A percentile compares a stretch with the other conserved stretches of the same genome.
Conservation (phyloP, 78 protist genomes). For the Trichosphaerium sp. region DNA sequence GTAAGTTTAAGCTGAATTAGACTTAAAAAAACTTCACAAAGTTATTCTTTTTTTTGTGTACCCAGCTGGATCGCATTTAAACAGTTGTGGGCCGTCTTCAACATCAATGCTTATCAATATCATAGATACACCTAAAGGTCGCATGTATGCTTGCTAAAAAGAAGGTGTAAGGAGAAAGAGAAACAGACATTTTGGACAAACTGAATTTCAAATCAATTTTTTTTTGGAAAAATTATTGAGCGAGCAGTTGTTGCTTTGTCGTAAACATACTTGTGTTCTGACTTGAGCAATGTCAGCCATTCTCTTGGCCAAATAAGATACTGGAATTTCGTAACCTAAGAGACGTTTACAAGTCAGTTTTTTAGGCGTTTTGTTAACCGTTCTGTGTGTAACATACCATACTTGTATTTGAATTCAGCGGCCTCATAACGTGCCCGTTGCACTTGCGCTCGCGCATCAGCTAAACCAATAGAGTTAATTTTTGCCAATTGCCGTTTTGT, state of each 20-base stretch:
- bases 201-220: too few species aligned
- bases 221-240: too few species aligned
- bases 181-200: too few species aligned
- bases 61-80: conserved; percentile 91
- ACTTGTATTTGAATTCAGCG: conserved; percentile 70
- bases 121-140: conserved; percentile 85
- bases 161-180: conserved; percentile 79
- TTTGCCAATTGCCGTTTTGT: too few species aligned
- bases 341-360: too few species aligned
- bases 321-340: conserved; percentile 76
- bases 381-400: too few species aligned
- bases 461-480: conserved; percentile 22
- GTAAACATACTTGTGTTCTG: background rate
- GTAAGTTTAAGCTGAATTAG: too few species aligned
- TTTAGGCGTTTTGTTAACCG: conserved; percentile 40
- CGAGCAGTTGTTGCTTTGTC: background rate
- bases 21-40: too few species aligned
- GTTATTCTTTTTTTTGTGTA: too few species aligned
- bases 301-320: conserved; percentile 72
- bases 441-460: conserved; percentile 76
- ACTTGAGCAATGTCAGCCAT: conserved; percentile 89
- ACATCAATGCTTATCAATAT: conserved; percentile 82
- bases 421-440: conserved; percentile 78
- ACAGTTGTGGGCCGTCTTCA: conserved; percentile 87
- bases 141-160: conserved; percentile 79